Percentiles rank a stretch among this genome's conserved stretches.
These are phyloP conservation scores for Aspergillus ruber DNA, from an alignment of 2,329 filamentous ascomycete genomes.

Conservation along the genomic window DNA sequence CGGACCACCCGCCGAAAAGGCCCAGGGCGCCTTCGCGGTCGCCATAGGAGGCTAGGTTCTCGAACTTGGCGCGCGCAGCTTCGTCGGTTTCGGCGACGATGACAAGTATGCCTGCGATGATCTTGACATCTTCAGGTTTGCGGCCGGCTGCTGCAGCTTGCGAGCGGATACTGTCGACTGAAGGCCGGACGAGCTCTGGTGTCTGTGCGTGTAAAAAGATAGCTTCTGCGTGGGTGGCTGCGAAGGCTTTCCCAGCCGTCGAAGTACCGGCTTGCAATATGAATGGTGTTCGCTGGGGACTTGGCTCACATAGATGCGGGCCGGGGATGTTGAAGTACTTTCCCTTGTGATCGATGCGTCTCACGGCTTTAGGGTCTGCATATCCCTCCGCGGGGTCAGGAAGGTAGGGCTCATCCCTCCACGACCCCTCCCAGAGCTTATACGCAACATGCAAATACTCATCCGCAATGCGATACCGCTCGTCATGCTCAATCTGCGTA, in stretches of 20 bases:
- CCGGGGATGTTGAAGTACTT: slow-evolving; percentile 40
- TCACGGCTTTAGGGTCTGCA: slow-evolving; percentile 28
- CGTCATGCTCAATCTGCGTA: slow-evolving; percentile 44
- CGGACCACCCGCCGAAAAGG: slow-evolving; percentile 44
- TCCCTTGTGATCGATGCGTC: slow-evolving; percentile 34
- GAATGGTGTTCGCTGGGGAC: slow-evolving; percentile 43
- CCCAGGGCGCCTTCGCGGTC: slow-evolving; percentile 41
- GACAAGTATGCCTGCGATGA: slow-evolving; percentile 40
- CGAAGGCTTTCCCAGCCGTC: slow-evolving; percentile 41
- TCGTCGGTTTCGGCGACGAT: slow-evolving; percentile 42
- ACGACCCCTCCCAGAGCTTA: slow-evolving; percentile 50
- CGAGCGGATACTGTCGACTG: slow-evolving; percentile 37
- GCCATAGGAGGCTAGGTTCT: slow-evolving; percentile 37
- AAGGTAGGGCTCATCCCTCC: slow-evolving; percentile 35
- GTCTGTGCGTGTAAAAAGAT: slow-evolving; percentile 44
- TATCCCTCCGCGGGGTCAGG: slow-evolving; percentile 18
- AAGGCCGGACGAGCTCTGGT: slow-evolving; percentile 35
- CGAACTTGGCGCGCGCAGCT: slow-evolving; percentile 38
- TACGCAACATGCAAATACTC: slow-evolving; percentile 44
- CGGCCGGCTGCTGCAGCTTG: slow-evolving; percentile 35
- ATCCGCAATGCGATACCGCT: slow-evolving; percentile 44
- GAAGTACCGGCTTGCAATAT: slow-evolving; percentile 44
- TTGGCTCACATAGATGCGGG: slow-evolving; percentile 41
- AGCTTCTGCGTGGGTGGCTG: slow-evolving; percentile 39
- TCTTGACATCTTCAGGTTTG: slow-evolving; percentile 36